A percentile compares a stretch with the other conserved stretches of the same genome.
phyloP scores from a whole-genome alignment of 768 basidiomycete genomes.

The Jaapia argillacea region DNA sequence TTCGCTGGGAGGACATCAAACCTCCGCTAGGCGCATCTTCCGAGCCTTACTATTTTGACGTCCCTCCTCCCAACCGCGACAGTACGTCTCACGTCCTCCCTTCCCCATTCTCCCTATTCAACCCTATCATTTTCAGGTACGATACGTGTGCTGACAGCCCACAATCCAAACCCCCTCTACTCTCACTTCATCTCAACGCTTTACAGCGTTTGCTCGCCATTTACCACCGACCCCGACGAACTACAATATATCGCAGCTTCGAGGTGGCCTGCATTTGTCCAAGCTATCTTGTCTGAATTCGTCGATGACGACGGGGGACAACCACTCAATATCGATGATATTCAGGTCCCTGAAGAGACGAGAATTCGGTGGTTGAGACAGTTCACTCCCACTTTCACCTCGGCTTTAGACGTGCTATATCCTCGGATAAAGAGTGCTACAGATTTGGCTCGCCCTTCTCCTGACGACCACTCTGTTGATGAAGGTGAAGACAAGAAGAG shows the following conservation, averaged over 20 bases:
- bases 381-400: conserved; percentile 53
- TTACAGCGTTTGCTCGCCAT: conserved; percentile 51
- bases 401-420: conserved; percentile 56
- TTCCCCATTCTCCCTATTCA: neutral
- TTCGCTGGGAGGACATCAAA: conserved; percentile 64
- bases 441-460: conserved; percentile 48
- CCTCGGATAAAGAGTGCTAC: conserved; percentile 57
- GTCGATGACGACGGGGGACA: conserved; percentile 12
- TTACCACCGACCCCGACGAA: conserved; percentile 58
- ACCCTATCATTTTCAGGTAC: conserved; percentile 15
- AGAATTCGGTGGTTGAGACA: conserved; percentile 56
- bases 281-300: conserved; percentile 52
- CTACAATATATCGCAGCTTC: conserved; percentile 69
- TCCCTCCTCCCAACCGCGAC: conserved; percentile 44
- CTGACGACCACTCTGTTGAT: conserved; percentile 26
- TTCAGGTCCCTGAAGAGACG: conserved; percentile 40
- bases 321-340: conserved; percentile 14
- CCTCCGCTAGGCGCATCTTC: conserved; percentile 60
- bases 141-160: conserved; percentile 25
- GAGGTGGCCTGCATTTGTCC: conserved; percentile 72
- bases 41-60: conserved; percentile 61
- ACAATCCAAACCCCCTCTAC: conserved; percentile 4
- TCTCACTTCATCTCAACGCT: conserved; percentile 28
- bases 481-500: conserved; percentile 7
- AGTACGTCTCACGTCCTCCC: conserved; percentile 24